Base-by-base conservation (phyloP, 805 yeast genomes). In the Limtongia smithiae region DNA sequence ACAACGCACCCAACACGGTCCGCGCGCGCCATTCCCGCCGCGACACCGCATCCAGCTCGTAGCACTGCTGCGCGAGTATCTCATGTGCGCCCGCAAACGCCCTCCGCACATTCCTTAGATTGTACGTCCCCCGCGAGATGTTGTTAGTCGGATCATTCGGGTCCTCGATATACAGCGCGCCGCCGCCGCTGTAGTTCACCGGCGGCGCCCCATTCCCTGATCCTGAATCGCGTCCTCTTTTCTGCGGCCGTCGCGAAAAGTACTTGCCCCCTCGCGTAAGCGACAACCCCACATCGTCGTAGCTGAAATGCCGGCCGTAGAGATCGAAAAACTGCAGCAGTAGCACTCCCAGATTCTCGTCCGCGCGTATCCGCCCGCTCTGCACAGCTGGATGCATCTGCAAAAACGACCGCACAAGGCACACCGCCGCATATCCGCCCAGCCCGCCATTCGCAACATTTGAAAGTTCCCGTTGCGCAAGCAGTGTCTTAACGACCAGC, bases 351-450 rank as follows among this genome's bases (percentile, higher is more conserved):
- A 91, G 67, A 62, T 93, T 91, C 36, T 83, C 84, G 58, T 77
- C 58, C 2, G 88, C 80, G 41, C 77, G 74, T 47, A 89, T 83
- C 39, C 80, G 79, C 5, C 78, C 74, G 0, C 94, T 79, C 1
- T 82, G 65, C 11, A 88, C 63, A 57, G 89, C 74, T 14, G 96
- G 96, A 65, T 91, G 97, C 54, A 85, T 70, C 57, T 52, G 25
- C n/a, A 90, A 67, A 62, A 90, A 89, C 15, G 91, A 81, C 60
- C 81, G 82, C 15, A 85, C 88, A 63, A 93, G 62, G 61, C 96
- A 89, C 37, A 90, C 87, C n/a, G 87, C 85, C 6, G 96, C 80
- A 65, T 83, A 91, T 0, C 97, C 97, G 36, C 98, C 97, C 4
- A 91, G 70, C 0, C 97, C 97, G 44, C 98, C 98, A 20, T 82